Base-by-base conservation (phyloP, 2,329 filamentous ascomycete genomes). In the Alternaria gansuensis region DNA sequence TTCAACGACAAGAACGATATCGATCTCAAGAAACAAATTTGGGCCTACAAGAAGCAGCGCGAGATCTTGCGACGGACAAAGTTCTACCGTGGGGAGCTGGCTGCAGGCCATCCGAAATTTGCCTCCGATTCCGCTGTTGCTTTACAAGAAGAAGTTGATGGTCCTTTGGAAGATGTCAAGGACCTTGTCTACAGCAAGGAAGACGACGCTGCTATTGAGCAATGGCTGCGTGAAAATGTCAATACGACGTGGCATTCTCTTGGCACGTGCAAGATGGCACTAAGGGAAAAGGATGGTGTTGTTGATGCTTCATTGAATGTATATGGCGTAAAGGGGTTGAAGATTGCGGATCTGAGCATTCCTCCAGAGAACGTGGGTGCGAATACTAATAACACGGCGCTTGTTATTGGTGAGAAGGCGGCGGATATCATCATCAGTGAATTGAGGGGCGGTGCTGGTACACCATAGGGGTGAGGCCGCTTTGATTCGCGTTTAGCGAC, bases 11-110 rank as follows among this genome's bases (percentile, higher is more conserved):
- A 76, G 11, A 75, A 87, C 62, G 82, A 84, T 2, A 73, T 86
- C n/a, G 87, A 89, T 67, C 31, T 88, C 28, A 84, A 84, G 70
- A 85, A 82, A 66, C 82, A 85, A 11, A 65, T 87, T 10, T 89
- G 87, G 86, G 82, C 79, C 0, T 90, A 90, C 78, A 90, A 90
- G 74, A 84, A 83, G 66, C 80, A 82, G n/a, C 85, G 88, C 3
- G 87, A 88, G 69, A 82, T 89, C 46, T 77, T 81, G 28, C 82
- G 87, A 1, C 83, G 85, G 14, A 83, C 84, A 63, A 74, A 79
- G 3, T 78, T 81, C 54, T 88, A 82, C 74, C 72, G 71, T 8
- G 80, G 80, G 17, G 76, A 79, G 55, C 62, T 81, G 8, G 57
- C 66, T 9, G 54, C 51, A 0, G 64, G 60, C 2, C 67, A 70